Conservation (phyloP, 2,329 filamentous ascomycete genomes). For the Penicillium paneum region DNA sequence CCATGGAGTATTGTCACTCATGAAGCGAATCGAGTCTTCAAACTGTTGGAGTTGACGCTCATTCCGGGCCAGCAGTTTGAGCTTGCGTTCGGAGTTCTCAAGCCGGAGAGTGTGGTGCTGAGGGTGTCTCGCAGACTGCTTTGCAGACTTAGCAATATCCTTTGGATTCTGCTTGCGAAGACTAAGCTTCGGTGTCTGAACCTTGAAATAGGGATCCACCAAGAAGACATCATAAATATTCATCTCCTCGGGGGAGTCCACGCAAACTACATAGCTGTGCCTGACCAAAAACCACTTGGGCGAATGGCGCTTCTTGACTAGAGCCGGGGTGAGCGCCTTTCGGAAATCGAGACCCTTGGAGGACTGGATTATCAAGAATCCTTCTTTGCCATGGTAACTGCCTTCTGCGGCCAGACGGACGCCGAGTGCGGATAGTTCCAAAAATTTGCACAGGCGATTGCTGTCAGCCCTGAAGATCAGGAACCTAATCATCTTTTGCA, state of each 20-base stretch:
- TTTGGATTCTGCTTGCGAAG: slow-evolving; percentile 50
- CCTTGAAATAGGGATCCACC: slow-evolving; percentile 82
- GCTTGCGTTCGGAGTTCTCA: slow-evolving; percentile 86
- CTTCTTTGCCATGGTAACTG: slow-evolving; percentile 97
- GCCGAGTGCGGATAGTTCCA: slow-evolving; percentile 90
- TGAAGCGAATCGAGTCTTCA: slow-evolving; percentile 84
- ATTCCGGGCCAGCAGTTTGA: slow-evolving; percentile 86
- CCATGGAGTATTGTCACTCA: slow-evolving; percentile 82
- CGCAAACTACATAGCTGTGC: slow-evolving; percentile 95
- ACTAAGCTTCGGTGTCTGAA: slow-evolving; percentile 68
- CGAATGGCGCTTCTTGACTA: slow-evolving; percentile 76
- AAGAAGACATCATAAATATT: slow-evolving; percentile 98
- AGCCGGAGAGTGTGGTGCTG: slow-evolving; percentile 84
- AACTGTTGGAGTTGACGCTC: slow-evolving; percentile 88
- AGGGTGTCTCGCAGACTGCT: slow-evolving; percentile 57
- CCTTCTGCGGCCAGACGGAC: slow-evolving; percentile 92
- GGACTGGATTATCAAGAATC: slow-evolving; percentile 86
- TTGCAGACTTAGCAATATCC: slow-evolving; percentile 63
- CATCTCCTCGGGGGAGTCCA: slow-evolving; percentile 98
- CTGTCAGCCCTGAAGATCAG: slow-evolving; percentile 96
- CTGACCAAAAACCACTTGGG: slow-evolving; percentile 98
- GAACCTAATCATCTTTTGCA: slow-evolving; percentile 92
- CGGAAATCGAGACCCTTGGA: slow-evolving; percentile 85
- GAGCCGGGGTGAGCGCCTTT: slow-evolving; percentile 71
- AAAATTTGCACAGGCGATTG: slow-evolving; percentile 90